Conservation (phyloP, 805 yeast genomes). For the Hanseniaspora jakobsenii region DNA sequence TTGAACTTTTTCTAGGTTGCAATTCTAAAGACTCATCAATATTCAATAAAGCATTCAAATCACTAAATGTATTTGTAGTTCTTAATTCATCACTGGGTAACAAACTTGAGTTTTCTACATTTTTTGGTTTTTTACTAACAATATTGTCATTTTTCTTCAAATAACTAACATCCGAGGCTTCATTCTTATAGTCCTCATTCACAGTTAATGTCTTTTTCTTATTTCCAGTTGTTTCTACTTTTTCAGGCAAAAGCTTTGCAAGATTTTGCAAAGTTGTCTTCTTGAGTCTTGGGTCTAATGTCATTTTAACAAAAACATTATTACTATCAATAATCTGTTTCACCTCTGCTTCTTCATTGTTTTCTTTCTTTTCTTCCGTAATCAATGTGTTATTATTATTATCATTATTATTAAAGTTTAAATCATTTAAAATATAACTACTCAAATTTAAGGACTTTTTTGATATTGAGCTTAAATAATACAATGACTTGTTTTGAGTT, state of each 20-base stretch:
- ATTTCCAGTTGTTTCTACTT: neutral
- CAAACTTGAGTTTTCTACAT: neutral
- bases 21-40: neutral
- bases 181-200: neutral
- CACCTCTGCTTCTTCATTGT: slow-evolving; percentile 14
- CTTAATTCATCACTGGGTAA: neutral
- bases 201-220: neutral
- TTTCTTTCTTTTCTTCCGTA: too few species aligned
- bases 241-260: neutral
- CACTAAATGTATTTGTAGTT: slow-evolving; percentile 7
- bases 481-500: slow-evolving; percentile 26
- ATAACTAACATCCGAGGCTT: too few species aligned
- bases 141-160: too few species aligned
- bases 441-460: slow-evolving; percentile 28
- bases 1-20: too few species aligned
- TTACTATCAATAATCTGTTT: neutral
- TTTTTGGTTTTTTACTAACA: too few species aligned
- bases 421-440: slow-evolving; percentile 21
- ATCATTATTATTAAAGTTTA: too few species aligned
- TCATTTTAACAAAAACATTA: slow-evolving; percentile 11
- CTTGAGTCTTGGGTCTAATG: slow-evolving; percentile 14
- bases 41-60: neutral
- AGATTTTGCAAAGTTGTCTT: slow-evolving; percentile 9
- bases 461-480: slow-evolving; percentile 28
- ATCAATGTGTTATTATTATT: too few species aligned